Percentiles rank a stretch among this genome's conserved stretches.
Conservation (phyloP, 2,329 filamentous ascomycete genomes). For the Bipolaris gigantea region DNA sequence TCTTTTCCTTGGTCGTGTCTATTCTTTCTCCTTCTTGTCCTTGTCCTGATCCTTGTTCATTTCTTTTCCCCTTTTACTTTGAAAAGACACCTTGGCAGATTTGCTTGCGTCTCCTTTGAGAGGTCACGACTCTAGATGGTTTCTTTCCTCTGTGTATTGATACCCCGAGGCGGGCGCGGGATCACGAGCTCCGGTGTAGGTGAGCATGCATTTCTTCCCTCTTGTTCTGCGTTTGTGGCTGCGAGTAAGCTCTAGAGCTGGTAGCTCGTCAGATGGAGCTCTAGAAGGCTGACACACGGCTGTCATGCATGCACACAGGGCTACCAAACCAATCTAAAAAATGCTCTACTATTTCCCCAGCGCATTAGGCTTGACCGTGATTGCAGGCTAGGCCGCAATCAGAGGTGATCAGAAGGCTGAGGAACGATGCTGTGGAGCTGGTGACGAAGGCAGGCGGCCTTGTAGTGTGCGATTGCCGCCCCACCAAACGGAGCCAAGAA, state of each 20-base stretch:
- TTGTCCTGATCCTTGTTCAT: background rate
- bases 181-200: conserved; percentile 21
- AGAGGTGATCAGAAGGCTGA: conserved; percentile 5
- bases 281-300: conserved; percentile 4
- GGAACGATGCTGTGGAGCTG: conserved; percentile 8
- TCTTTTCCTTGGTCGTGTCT: background rate
- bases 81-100: background rate
- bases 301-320: conserved; percentile 4
- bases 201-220: conserved; percentile 12
- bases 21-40: background rate
- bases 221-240: background rate
- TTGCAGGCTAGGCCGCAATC: background rate
- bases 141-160: conserved; percentile 31
- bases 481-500: conserved; percentile 10
- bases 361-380: conserved; percentile 7
- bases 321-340: conserved; percentile 3
- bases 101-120: conserved; percentile 10
- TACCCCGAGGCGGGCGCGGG: conserved; percentile 32
- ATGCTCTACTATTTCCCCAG: background rate
- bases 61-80: background rate
- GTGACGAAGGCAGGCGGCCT: conserved; percentile 1
- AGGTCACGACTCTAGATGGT: conserved; percentile 15
- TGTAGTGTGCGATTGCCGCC: background rate
- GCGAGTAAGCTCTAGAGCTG: conserved; percentile 2
- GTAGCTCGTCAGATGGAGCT: background rate